These are phyloP conservation scores for Ceratonia siliqua DNA, from an alignment of 306 rosid species.

Conservation along the genomic window DNA sequence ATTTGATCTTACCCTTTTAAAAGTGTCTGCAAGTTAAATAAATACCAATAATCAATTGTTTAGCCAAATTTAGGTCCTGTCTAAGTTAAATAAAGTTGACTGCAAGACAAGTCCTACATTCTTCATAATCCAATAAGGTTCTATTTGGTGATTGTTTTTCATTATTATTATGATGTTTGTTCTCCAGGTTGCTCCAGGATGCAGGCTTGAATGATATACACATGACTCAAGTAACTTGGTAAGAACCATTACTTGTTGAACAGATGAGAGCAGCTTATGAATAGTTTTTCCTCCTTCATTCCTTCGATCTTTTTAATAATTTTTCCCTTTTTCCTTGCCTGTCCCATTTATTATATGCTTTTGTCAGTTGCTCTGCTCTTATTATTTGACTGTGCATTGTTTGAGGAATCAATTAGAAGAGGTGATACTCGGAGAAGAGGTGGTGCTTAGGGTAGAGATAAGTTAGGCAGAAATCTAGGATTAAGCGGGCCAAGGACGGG, in stretches of 20 bases:
- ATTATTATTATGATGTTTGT: conserved; percentile 27
- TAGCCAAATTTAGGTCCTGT: not conserved
- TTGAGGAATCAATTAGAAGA: too few relatives aligned
- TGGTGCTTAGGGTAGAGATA: too few relatives aligned
- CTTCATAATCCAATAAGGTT: conserved; percentile 9
- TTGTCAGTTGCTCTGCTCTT: not conserved
- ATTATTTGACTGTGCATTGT: not conserved
- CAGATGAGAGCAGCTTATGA: not conserved
- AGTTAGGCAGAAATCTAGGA: too few relatives aligned
- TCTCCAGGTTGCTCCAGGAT: conserved; percentile 85
- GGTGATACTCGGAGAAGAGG: too few relatives aligned
- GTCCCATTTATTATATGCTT: not conserved
- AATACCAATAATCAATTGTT: conserved; percentile 15
- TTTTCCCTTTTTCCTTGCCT: not conserved
- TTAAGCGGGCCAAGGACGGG: too few relatives aligned
- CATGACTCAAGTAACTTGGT: conserved; percentile 90
- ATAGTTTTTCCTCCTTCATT: not conserved
- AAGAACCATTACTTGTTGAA: conserved; percentile 29
- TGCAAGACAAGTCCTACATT: not conserved
- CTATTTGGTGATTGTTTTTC: conserved; percentile 18
- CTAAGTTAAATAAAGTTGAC: not conserved
- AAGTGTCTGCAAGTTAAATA: conserved; percentile 10
- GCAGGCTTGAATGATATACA: conserved; percentile 71
- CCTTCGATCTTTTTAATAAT: not conserved
- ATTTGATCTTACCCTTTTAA: not conserved